phyloP scores from a whole-genome alignment of 306 rosid species.

The Vachellia pachyceras region DNA sequence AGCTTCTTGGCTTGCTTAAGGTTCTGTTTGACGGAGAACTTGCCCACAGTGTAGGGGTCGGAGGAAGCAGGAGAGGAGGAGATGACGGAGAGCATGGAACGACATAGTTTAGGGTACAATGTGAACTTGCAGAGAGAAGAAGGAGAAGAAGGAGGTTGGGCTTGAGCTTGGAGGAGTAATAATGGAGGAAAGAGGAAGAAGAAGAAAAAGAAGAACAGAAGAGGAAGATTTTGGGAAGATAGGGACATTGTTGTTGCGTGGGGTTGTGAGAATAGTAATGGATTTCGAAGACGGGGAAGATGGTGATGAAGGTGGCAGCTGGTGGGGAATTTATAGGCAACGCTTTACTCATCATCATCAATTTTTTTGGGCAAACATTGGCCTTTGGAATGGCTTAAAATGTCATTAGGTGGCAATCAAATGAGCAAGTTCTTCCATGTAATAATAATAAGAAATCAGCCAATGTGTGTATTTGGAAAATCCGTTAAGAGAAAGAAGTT shows the following conservation, averaged over 20 bases:
- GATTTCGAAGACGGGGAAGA: background rate
- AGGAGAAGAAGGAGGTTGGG: slow-evolving; percentile 39
- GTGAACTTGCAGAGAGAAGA: slow-evolving; percentile 64
- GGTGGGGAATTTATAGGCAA: background rate
- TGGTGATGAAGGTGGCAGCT: background rate
- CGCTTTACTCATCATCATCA: no score
- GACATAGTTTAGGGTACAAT: slow-evolving; percentile 79
- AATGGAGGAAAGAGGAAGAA: slow-evolving; percentile 17
- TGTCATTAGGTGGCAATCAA: no score
- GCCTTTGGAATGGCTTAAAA: no score
- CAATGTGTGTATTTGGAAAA: no score
- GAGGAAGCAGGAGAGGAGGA: slow-evolving; percentile 59
- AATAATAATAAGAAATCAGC: no score
- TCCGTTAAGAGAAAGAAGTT: no score
- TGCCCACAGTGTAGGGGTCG: no score
- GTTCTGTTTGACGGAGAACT: no score
- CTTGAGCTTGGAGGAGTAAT: slow-evolving; percentile 32
- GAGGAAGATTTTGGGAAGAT: background rate
- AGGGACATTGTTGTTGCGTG: slow-evolving; percentile 37
- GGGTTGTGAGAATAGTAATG: background rate
- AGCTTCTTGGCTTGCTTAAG: no score
- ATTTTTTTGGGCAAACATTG: no score
- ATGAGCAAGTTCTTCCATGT: no score
- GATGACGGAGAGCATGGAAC: slow-evolving; percentile 64
- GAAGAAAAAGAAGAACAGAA: background rate